Evolutionary conservation across 2,329 filamentous ascomycete species (phyloP).

Genomic region (Sporothrix phasma): DNA sequence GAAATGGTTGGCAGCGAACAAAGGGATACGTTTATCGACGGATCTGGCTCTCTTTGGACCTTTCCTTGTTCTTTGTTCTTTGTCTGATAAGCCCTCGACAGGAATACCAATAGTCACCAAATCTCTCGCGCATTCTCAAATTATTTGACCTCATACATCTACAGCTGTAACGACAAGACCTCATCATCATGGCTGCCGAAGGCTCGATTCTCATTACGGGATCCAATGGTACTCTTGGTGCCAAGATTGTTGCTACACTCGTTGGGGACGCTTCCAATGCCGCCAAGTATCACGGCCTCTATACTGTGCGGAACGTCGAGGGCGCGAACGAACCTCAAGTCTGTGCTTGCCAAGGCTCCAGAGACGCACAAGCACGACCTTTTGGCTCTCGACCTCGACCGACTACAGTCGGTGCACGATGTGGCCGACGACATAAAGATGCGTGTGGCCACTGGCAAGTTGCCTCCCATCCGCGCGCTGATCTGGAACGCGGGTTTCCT

Average conservation of each 20-base stretch:
- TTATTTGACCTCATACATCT: background rate
- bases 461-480: conserved; percentile 24
- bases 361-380: conserved; percentile 15
- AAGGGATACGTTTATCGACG: background rate
- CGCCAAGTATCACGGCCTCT: conserved; percentile 14
- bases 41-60: no score
- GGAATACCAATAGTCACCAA: background rate
- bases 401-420: conserved; percentile 16
- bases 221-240: conserved; percentile 17
- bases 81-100: background rate
- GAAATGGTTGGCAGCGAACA: background rate
- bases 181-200: conserved; percentile 7
- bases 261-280: background rate
- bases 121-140: no score
- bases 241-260: conserved; percentile 12
- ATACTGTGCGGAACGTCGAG: conserved; percentile 14
- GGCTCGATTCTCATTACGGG: conserved; percentile 17
- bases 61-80: background rate
- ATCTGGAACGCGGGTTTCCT: conserved; percentile 23
- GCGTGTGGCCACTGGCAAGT: conserved; percentile 16
- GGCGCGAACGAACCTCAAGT: conserved; percentile 10
- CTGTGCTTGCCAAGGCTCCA: conserved; percentile 9
- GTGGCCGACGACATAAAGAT: conserved; percentile 17
- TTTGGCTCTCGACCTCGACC: conserved; percentile 17
- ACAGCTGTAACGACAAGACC: background rate